phyloP scores from a whole-genome alignment of 352 stramenopile species.

The Phytophthora melonis region DNA sequence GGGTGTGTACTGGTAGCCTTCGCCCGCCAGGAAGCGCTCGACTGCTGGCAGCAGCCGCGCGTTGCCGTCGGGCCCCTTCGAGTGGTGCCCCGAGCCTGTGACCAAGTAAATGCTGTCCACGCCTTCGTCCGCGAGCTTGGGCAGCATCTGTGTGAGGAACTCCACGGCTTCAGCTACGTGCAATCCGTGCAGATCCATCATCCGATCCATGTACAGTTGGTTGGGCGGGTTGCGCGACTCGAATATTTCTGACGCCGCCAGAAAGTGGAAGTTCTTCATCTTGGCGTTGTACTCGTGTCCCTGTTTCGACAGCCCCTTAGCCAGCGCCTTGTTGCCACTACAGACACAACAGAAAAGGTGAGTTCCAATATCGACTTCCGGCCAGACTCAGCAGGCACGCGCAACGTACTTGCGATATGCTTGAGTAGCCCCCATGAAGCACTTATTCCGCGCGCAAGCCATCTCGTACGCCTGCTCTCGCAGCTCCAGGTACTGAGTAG shows the following conservation, averaged over 20 bases:
- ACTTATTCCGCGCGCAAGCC: constrained; percentile 86
- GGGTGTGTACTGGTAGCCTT: constrained; percentile 80
- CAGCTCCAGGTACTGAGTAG: constrained; percentile 78
- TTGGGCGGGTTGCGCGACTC: constrained; percentile 77
- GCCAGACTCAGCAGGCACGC: background rate
- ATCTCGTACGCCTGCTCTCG: constrained; percentile 84
- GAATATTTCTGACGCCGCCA: constrained; percentile 81
- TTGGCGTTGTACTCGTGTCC: constrained; percentile 85
- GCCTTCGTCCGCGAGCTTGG: constrained; percentile 72
- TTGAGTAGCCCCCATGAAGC: constrained; percentile 88
- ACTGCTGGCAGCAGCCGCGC: constrained; percentile 78
- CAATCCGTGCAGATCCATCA: constrained; percentile 88
- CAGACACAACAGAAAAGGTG: constrained; percentile 23
- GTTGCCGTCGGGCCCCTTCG: constrained; percentile 71
- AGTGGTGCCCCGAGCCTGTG: constrained; percentile 87
- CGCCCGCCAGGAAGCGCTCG: constrained; percentile 76
- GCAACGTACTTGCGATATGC: constrained; percentile 75
- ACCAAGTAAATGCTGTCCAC: constrained; percentile 83
- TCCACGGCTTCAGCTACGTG: constrained; percentile 86
- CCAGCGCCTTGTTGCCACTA: constrained; percentile 80
- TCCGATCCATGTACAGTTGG: constrained; percentile 77
- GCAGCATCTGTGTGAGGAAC: constrained; percentile 79
- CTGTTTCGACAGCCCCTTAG: constrained; percentile 76
- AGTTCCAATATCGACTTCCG: background rate
- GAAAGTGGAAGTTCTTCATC: constrained; percentile 88